phyloP scores from a whole-genome alignment of 306 rosid genomes.

The Pyrus betulifolia region DNA sequence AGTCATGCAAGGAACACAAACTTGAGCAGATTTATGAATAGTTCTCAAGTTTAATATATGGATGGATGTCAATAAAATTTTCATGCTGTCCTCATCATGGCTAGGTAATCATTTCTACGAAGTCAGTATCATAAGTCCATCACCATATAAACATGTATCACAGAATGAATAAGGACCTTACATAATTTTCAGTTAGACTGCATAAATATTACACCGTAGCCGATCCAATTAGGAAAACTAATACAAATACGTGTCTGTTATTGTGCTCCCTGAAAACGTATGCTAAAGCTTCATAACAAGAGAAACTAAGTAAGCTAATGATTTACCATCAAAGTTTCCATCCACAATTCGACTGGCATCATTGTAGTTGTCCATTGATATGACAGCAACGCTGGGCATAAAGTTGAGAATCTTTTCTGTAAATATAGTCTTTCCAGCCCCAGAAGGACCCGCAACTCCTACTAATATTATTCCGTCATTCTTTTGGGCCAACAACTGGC shows the following conservation, averaged over 20 bases:
- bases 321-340: constrained; percentile 92
- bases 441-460: constrained; percentile 98
- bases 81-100: neutral
- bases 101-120: neutral
- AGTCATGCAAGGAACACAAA: neutral
- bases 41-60: too few species aligned
- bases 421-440: constrained; percentile 93
- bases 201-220: neutral
- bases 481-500: constrained; percentile 79
- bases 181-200: neutral
- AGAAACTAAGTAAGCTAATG: constrained; percentile 9
- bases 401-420: constrained; percentile 87
- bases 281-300: constrained; percentile 15
- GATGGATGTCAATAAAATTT: neutral
- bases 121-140: neutral
- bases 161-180: neutral
- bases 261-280: constrained; percentile 1
- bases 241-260: neutral
- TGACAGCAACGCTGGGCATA: constrained; percentile 96
- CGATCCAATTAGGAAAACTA: neutral
- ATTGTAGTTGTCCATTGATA: constrained; percentile 95
- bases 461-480: constrained; percentile 86
- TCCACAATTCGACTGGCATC: constrained; percentile 96
- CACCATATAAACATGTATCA: neutral
- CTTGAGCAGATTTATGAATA: neutral